These are phyloP conservation scores for Nicotiana benthamiana DNA, from an alignment of 257 asterid genomes.

Conservation along the genomic window DNA sequence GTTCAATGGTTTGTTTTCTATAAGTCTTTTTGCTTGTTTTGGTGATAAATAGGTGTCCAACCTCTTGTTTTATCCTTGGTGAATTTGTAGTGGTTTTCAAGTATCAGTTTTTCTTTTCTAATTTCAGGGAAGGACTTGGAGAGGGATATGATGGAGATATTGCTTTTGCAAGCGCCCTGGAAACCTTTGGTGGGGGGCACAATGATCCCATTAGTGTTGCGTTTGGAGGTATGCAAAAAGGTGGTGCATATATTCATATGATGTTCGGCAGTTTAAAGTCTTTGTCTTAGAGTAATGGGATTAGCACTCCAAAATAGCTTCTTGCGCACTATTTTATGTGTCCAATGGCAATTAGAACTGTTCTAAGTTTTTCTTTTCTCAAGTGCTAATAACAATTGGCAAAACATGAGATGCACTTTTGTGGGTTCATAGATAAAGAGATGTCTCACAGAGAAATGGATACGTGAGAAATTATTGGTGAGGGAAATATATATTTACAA, in stretches of 20 bases:
- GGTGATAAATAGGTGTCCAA: not conserved
- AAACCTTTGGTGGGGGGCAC: constrained; percentile 98
- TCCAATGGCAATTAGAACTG: not conserved
- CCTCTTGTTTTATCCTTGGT: not conserved
- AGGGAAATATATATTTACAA: not conserved
- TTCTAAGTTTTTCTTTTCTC: not conserved
- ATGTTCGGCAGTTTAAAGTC: not conserved
- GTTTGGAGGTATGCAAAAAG: constrained; percentile 64
- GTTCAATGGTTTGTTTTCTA: not conserved
- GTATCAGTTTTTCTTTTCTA: constrained; percentile 15
- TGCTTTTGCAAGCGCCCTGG: constrained; percentile 91
- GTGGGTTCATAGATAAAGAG: constrained; percentile 1
- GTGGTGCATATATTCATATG: constrained; percentile 3
- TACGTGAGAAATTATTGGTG: not conserved
- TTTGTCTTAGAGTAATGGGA: not conserved
- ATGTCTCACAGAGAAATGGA: not conserved
- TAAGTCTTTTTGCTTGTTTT: not conserved
- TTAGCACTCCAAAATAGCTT: not conserved
- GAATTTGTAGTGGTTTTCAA: not conserved
- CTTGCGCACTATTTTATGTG: not conserved
- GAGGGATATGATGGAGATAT: constrained; percentile 99
- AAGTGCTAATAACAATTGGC: not conserved
- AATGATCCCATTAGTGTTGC: constrained; percentile 99
- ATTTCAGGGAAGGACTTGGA: constrained; percentile 93
- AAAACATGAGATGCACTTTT: not conserved